Evolutionary conservation across 2,329 filamentous ascomycete species (phyloP), one percentile per base, ranked within the genome.

Genomic region (Aspergillus novofumigatus): DNA sequence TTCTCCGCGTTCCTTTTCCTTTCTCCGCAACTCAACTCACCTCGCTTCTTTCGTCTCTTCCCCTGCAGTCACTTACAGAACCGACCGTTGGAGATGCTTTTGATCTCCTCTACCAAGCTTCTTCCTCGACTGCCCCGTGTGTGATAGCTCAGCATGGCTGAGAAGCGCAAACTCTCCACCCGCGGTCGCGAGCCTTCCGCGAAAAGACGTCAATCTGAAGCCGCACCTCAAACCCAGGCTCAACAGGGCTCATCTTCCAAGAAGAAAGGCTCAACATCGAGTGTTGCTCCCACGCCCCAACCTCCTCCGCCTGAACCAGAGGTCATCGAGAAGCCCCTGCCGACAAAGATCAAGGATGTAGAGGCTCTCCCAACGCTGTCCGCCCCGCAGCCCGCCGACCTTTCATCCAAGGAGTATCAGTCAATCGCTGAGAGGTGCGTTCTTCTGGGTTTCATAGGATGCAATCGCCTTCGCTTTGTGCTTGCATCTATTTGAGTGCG

Each of bases 381-480:
- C 17, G 74, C 79, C 56, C 77, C 79, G 44, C 85, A 86, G 64
- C 66, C 79, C 0, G 62, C 69, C 4, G 68, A 72, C 38, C 71
- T 86, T 9, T 75, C 82, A 5, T 65, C 74, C 41, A 73, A 76
- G 54, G 82, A 85, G 55, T 87, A 84, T 66, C 84, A 86, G 70
- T 81, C 80, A 41, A 80, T 86, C 55, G 81, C 81, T 25, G 81
- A 85, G 66, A 84, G 79, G 79, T 80, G 56, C 35, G 44, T 26
- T 17, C 55, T 47, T 23, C 20, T 4, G 11, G 44, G 21, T 23
- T 47, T 11, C 11, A 25, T 47, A 5, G 5, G 17, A 3, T 17
- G 11, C 44, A 47, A 4, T 25, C 10, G 21, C 41, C 21, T 26
- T 21, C 11, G 3, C 7, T 14, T 14, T 25, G 44, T 23, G 20